A percentile compares a stretch with the other conserved stretches of the same genome.
Conservation (phyloP, 306 rosid genomes). For the Trichosanthes truncata region DNA sequence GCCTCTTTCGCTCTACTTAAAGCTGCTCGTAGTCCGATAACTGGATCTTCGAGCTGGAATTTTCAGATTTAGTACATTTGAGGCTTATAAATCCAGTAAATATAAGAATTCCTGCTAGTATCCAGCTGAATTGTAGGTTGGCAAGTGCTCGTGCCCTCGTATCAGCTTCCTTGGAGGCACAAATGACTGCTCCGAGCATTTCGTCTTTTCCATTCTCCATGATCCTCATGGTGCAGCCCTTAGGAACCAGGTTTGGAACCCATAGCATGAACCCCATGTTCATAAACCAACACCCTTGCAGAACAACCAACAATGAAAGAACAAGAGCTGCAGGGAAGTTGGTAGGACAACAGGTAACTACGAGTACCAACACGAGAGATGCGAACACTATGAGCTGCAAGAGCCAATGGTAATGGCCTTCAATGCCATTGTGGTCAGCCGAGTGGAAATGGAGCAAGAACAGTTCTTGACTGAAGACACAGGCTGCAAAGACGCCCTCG, state of each 20-base stretch:
- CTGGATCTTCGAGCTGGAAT: constrained; percentile 24
- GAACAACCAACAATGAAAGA: constrained; percentile 57
- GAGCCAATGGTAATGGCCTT: constrained; percentile 89
- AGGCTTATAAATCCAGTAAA: constrained; percentile 46
- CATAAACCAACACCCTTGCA: constrained; percentile 92
- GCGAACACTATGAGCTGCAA: constrained; percentile 65
- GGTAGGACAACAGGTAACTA: constrained; percentile 49
- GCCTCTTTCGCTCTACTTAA: constrained; percentile 40
- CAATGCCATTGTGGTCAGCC: constrained; percentile 79
- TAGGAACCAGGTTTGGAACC: constrained; percentile 55
- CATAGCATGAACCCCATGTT: constrained; percentile 78
- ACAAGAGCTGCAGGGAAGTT: constrained; percentile 63
- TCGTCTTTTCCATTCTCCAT: constrained; percentile 16
- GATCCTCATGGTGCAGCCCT: constrained; percentile 44
- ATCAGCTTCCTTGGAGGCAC: constrained; percentile 50
- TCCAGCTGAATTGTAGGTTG: constrained; percentile 90
- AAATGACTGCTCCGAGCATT: constrained; percentile 54
- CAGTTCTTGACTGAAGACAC: constrained; percentile 76
- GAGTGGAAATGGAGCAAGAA: constrained; percentile 88
- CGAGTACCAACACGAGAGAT: constrained; percentile 40
- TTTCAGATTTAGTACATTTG: constrained; percentile 33
- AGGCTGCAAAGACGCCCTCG: constrained; percentile 51
- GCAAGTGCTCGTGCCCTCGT: constrained; percentile 73
- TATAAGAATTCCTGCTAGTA: constrained; percentile 47
- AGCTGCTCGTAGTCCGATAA: constrained; percentile 63